A percentile compares a stretch with the other conserved stretches of the same genome.
These are phyloP conservation scores for Actinomortierella wolfii DNA, from an alignment of 371 early-diverging fungal species.

Conservation along the genomic window DNA sequence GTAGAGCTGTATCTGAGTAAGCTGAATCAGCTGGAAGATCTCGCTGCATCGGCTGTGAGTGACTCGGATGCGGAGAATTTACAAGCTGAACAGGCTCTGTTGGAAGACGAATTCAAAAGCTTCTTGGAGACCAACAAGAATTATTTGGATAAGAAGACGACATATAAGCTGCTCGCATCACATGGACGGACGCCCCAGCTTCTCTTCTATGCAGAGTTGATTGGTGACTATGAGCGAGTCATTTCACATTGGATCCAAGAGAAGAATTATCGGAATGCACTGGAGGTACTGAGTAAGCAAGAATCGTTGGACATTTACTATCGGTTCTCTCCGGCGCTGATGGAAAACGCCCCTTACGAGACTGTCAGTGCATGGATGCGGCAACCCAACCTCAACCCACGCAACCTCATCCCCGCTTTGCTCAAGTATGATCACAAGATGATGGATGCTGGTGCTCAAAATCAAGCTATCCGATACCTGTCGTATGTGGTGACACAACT, in stretches of 20 bases:
- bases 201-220: conserved; percentile 76
- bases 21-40: conserved; percentile 73
- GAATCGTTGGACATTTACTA: conserved; percentile 79
- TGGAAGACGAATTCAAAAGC: conserved; percentile 70
- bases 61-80: conserved; percentile 45
- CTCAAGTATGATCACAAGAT: conserved; percentile 71
- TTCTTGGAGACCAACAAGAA: conserved; percentile 72
- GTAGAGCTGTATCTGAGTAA: conserved; percentile 82
- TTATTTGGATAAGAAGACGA: conserved; percentile 67
- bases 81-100: conserved; percentile 30
- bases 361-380: conserved; percentile 86
- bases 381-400: conserved; percentile 78
- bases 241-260: conserved; percentile 81
- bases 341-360: conserved; percentile 81
- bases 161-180: conserved; percentile 78
- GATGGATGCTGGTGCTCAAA: conserved; percentile 49
- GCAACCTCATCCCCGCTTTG: conserved; percentile 87
- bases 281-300: conserved; percentile 77
- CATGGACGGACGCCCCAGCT: conserved; percentile 83
- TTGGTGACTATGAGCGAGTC: conserved; percentile 82
- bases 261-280: conserved; percentile 73
- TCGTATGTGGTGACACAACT: conserved; percentile 78
- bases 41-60: conserved; percentile 53
- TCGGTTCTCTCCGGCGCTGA: conserved; percentile 80
- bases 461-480: conserved; percentile 90